A percentile compares a stretch with the other conserved stretches of the same genome.
Evolutionary conservation across 116 monocot species (phyloP).

Genomic region (Posidonia oceanica): DNA sequence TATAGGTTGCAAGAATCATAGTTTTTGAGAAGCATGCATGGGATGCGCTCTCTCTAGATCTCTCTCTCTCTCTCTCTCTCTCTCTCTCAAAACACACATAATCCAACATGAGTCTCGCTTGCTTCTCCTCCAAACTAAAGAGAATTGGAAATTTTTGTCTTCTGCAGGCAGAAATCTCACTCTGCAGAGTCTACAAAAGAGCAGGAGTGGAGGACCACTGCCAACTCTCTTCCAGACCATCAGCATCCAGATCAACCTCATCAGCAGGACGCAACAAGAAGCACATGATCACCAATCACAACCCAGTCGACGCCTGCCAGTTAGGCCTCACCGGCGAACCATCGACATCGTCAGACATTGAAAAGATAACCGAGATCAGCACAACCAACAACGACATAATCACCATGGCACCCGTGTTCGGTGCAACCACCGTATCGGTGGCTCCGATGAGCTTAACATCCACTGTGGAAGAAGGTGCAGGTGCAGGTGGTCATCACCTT

Average conservation of each 20-base stretch:
- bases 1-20: too few species aligned
- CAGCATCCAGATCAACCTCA: constrained; percentile 10
- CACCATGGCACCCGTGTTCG: not conserved
- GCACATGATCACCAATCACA: not conserved
- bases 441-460: constrained; percentile 21
- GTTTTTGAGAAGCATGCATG: too few species aligned
- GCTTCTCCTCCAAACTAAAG: too few species aligned
- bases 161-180: constrained; percentile 23
- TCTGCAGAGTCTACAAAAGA: constrained; percentile 26
- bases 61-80: too few species aligned
- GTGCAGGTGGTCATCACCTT: not conserved
- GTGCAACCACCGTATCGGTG: constrained; percentile 5
- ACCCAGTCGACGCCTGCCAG: not conserved
- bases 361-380: too few species aligned
- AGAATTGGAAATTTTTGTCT: too few species aligned
- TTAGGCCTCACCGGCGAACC: not conserved
- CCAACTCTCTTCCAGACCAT: constrained; percentile 12
- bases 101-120: too few species aligned
- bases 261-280: constrained; percentile 1
- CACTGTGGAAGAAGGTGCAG: constrained; percentile 17
- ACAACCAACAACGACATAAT: not conserved
- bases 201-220: constrained; percentile 17
- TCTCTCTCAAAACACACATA: too few species aligned
- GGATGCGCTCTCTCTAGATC: too few species aligned
- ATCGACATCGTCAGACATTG: too few species aligned